phyloP scores from a whole-genome alignment of 2,329 filamentous ascomycete species.

The Cercospora janseana region DNA sequence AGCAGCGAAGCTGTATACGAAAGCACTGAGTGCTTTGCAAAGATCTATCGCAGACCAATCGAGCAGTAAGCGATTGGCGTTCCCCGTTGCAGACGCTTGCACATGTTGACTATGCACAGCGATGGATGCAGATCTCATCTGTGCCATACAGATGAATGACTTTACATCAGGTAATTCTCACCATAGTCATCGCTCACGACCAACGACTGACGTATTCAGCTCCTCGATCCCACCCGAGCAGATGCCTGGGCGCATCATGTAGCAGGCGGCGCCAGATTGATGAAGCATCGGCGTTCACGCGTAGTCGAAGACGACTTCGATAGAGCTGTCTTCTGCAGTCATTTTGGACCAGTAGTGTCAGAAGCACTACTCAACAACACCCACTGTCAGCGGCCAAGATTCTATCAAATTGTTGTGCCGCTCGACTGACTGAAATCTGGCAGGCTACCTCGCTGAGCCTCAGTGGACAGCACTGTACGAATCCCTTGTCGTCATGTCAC shows the following conservation, averaged over 20 bases:
- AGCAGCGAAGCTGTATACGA: slow-evolving; percentile 24
- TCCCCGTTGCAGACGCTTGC: not conserved
- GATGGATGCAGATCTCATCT: slow-evolving; percentile 26
- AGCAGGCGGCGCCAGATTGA: slow-evolving; percentile 36
- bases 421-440: not conserved
- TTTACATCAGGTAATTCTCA: slow-evolving; percentile 24
- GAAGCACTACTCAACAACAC: slow-evolving; percentile 28
- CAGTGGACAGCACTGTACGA: slow-evolving; percentile 33
- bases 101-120: not conserved
- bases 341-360: slow-evolving; percentile 37
- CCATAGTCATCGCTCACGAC: not conserved
- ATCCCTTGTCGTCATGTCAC: slow-evolving; percentile 21
- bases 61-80: not conserved
- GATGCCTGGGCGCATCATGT: slow-evolving; percentile 38
- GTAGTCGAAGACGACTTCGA: slow-evolving; percentile 40
- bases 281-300: slow-evolving; percentile 35
- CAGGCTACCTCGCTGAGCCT: slow-evolving; percentile 34
- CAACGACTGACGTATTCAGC: slow-evolving; percentile 1
- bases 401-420: not conserved
- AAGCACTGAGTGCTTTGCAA: slow-evolving; percentile 27
- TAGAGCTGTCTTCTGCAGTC: slow-evolving; percentile 39
- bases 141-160: slow-evolving; percentile 26
- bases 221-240: slow-evolving; percentile 35
- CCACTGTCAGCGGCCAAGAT: slow-evolving; percentile 9
- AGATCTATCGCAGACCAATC: slow-evolving; percentile 21